These are phyloP conservation scores for Neurospora sp. DNA, from an alignment of 495 filamentous ascomycete species.

Conservation along the genomic window DNA sequence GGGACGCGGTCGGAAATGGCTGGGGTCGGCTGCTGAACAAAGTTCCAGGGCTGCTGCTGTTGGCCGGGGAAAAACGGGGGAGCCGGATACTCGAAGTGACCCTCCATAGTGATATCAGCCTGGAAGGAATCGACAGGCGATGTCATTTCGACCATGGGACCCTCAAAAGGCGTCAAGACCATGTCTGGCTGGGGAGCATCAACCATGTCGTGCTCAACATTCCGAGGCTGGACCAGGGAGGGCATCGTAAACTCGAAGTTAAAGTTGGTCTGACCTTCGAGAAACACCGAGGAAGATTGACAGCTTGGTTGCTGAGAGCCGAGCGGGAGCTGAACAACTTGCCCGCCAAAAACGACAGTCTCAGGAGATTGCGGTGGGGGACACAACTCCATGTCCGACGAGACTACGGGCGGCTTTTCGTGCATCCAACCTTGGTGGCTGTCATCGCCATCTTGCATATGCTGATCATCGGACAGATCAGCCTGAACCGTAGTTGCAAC, in stretches of 20 bases:
- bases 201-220: background rate
- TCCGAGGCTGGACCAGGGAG: background rate
- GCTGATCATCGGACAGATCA: background rate
- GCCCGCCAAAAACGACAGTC: background rate
- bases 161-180: background rate
- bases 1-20: background rate
- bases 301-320: background rate
- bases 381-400: background rate
- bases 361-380: background rate
- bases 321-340: background rate
- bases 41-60: background rate
- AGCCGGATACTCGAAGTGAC: background rate
- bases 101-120: background rate
- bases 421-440: background rate
- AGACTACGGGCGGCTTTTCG: background rate
- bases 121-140: background rate
- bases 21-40: background rate
- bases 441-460: background rate
- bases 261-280: background rate
- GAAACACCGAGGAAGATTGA: background rate
- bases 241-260: background rate
- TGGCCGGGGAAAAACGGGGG: background rate
- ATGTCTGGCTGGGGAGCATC: background rate
- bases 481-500: background rate
- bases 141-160: background rate